phyloP scores from a whole-genome alignment of 2,329 filamentous ascomycete species.

The Rugonectria rugulosa region DNA sequence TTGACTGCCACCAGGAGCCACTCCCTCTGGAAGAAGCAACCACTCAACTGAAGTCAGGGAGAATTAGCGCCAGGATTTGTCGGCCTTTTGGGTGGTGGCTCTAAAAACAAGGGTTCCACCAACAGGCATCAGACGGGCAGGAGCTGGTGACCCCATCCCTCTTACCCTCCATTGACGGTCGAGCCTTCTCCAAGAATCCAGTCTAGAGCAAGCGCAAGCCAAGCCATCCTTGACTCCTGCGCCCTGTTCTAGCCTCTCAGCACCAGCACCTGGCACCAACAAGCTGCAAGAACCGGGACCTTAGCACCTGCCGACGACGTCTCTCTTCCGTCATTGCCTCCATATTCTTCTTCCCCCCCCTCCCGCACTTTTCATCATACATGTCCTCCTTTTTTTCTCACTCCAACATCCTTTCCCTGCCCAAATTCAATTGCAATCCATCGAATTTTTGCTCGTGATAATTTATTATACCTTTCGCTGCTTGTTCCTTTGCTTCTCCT shows the following conservation, averaged over 20 bases:
- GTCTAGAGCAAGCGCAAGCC: neutral
- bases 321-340: constrained; percentile 38
- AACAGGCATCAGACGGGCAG: constrained; percentile 15
- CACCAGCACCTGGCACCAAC: neutral
- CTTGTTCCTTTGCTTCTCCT: constrained; percentile 8
- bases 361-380: constrained; percentile 6
- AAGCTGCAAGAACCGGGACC: constrained; percentile 2
- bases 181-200: neutral
- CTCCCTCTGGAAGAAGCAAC: no score
- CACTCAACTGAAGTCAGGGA: no score
- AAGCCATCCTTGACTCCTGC: constrained; percentile 15
- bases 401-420: constrained; percentile 1
- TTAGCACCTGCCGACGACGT: constrained; percentile 20
- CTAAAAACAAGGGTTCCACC: constrained; percentile 12
- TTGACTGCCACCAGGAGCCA: no score
- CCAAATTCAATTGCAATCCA: constrained; percentile 14
- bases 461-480: neutral
- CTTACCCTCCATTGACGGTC: neutral
- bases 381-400: constrained; percentile 23
- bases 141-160: constrained; percentile 22
- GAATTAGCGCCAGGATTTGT: constrained; percentile 7
- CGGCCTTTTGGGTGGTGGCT: neutral
- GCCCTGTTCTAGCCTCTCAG: constrained; percentile 8
- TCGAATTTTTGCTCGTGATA: neutral
- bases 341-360: constrained; percentile 15